These are phyloP conservation scores for Diversispora epigaea DNA, from an alignment of 192 early-diverging fungal genomes.

Conservation along the genomic window DNA sequence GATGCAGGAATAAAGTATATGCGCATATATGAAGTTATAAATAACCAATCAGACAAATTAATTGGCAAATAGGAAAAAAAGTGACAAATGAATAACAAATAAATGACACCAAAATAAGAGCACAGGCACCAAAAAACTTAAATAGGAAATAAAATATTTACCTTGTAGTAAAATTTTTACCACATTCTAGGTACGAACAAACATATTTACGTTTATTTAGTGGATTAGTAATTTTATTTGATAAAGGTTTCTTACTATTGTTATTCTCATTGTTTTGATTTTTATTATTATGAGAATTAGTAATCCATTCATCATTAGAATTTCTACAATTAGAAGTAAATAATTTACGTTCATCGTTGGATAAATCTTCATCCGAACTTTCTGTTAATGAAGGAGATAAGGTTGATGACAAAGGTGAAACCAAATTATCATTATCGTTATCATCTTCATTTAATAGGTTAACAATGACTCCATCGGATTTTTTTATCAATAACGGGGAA, in stretches of 20 bases:
- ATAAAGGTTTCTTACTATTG: too few relatives aligned
- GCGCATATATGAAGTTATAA: background rate
- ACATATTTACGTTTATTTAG: constrained; percentile 68
- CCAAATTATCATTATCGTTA: background rate
- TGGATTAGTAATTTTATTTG: constrained; percentile 16
- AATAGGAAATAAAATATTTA: constrained; percentile 30
- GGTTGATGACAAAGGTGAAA: too few relatives aligned
- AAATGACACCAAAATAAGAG: background rate
- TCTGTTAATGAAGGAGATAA: background rate
- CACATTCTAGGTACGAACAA: constrained; percentile 63
- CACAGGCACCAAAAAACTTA: background rate
- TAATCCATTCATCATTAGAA: background rate
- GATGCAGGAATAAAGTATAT: too few relatives aligned
- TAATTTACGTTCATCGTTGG: background rate
- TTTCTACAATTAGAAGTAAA: background rate
- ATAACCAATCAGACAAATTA: background rate
- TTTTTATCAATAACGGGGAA: constrained; percentile 9
- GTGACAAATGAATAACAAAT: background rate
- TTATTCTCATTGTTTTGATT: too few relatives aligned
- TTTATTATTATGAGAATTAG: background rate
- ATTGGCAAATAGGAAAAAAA: too few relatives aligned
- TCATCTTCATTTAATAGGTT: constrained; percentile 24
- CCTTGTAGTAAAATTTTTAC: constrained; percentile 81
- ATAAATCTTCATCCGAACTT: background rate
- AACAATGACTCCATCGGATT: constrained; percentile 13